These are phyloP conservation scores for Epithele typhae DNA, from an alignment of 768 basidiomycete genomes.

Conservation along the genomic window DNA sequence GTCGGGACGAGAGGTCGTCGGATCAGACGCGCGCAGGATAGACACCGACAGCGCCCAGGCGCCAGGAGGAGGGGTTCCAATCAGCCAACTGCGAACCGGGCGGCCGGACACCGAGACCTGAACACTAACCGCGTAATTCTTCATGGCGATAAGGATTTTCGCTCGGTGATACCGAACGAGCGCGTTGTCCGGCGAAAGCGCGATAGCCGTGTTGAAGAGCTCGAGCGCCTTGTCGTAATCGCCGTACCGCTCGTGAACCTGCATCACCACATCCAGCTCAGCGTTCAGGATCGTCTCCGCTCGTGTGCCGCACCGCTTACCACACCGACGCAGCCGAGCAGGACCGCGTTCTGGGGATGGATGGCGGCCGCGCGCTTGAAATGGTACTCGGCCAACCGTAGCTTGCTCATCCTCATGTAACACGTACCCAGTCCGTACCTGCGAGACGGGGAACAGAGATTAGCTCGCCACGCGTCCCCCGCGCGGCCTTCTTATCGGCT, in stretches of 20 bases:
- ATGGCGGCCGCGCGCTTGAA: slow-evolving; percentile 90
- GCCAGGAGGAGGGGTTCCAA: slow-evolving; percentile 11
- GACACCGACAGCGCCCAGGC: background rate
- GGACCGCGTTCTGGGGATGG: slow-evolving; percentile 92
- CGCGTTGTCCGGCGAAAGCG: slow-evolving; percentile 80
- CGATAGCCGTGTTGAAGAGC: slow-evolving; percentile 78
- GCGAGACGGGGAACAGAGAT: slow-evolving; percentile 15
- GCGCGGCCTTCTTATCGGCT: background rate
- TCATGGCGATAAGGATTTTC: slow-evolving; percentile 82
- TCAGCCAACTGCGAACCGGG: slow-evolving; percentile 63
- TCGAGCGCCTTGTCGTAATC: slow-evolving; percentile 71
- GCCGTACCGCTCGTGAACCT: slow-evolving; percentile 88
- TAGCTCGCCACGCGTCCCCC: slow-evolving; percentile 10
- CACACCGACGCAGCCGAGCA: slow-evolving; percentile 94
- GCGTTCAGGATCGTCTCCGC: background rate
- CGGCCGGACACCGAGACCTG: slow-evolving; percentile 12
- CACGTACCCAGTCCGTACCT: slow-evolving; percentile 99
- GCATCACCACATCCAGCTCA: background rate
- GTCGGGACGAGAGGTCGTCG: no score
- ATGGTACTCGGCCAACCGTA: slow-evolving; percentile 93
- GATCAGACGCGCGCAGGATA: no score
- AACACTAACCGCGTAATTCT: slow-evolving; percentile 72
- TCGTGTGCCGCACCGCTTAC: slow-evolving; percentile 47
- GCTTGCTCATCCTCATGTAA: slow-evolving; percentile 91
- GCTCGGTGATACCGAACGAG: slow-evolving; percentile 93